Conservation (phyloP, 257 asterid species). For the Solanum dulcamara region DNA sequence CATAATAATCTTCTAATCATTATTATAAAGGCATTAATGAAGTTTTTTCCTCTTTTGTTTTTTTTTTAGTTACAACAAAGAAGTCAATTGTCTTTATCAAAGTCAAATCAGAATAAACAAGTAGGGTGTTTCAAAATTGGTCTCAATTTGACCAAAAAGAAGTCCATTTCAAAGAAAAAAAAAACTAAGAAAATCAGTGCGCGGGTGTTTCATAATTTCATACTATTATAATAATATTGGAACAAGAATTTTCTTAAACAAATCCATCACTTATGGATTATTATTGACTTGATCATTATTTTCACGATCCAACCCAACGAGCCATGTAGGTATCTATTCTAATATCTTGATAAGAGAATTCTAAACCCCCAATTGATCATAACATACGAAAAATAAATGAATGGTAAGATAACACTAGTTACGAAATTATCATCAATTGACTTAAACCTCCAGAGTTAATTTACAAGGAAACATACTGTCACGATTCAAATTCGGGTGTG, state of each 20-base stretch:
- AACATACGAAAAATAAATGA: too few relatives aligned
- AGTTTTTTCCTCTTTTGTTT: not conserved
- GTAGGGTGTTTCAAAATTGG: not conserved
- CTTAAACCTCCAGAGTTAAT: too few relatives aligned
- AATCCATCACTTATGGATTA: not conserved
- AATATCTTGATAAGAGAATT: too few relatives aligned
- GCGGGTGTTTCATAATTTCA: not conserved
- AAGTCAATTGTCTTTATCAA: not conserved
- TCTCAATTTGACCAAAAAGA: not conserved
- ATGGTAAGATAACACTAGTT: too few relatives aligned
- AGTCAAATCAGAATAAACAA: not conserved
- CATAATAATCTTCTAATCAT: not conserved
- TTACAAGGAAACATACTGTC: too few relatives aligned
- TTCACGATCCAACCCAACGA: too few relatives aligned
- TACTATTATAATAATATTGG: not conserved
- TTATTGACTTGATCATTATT: not conserved
- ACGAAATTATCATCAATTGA: too few relatives aligned
- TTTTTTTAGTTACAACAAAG: not conserved
- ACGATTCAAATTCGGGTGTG: too few relatives aligned
- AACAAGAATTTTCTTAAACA: not conserved
- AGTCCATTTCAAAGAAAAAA: not conserved
- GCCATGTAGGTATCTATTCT: too few relatives aligned
- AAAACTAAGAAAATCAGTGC: not conserved
- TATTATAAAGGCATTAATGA: not conserved
- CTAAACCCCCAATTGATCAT: too few relatives aligned